A percentile compares a stretch with the other conserved stretches of the same genome.
phyloP scores from a whole-genome alignment of 2,329 filamentous ascomycete genomes.

The Blastomyces parvus region DNA sequence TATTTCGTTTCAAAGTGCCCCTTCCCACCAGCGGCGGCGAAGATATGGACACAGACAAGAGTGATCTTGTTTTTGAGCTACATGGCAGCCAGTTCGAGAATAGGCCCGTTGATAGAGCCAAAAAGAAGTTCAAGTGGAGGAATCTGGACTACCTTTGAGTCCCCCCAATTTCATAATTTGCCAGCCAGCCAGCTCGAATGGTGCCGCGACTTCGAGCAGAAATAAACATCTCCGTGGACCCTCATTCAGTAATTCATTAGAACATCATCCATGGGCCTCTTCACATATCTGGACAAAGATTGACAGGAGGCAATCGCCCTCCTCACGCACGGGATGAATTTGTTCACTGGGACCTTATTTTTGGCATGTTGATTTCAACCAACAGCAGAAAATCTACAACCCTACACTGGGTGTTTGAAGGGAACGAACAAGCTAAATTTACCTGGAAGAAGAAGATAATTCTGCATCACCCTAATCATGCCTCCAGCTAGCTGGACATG shows the following conservation, averaged over 20 bases:
- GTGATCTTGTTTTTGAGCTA: conserved; percentile 66
- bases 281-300: background rate
- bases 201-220: background rate
- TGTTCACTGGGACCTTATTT: background rate
- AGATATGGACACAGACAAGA: conserved; percentile 18
- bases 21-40: conserved; percentile 24
- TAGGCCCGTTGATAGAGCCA: conserved; percentile 73
- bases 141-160: conserved; percentile 63
- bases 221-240: background rate
- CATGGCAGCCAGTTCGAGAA: conserved; percentile 80
- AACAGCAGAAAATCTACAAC: background rate
- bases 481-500: background rate
- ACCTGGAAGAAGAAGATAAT: background rate
- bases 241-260: background rate
- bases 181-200: background rate
- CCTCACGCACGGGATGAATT: background rate
- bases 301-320: background rate
- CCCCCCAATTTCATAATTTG: too few species aligned
- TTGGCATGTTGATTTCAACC: background rate
- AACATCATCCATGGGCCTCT: background rate
- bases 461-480: background rate
- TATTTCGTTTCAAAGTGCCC: conserved; percentile 69
- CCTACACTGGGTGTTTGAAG: background rate
- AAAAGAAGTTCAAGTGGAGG: conserved; percentile 83
- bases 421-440: background rate